Evolutionary conservation across 2,329 filamentous ascomycete species (phyloP).

Genomic region (Biscogniauxia marginata): DNA sequence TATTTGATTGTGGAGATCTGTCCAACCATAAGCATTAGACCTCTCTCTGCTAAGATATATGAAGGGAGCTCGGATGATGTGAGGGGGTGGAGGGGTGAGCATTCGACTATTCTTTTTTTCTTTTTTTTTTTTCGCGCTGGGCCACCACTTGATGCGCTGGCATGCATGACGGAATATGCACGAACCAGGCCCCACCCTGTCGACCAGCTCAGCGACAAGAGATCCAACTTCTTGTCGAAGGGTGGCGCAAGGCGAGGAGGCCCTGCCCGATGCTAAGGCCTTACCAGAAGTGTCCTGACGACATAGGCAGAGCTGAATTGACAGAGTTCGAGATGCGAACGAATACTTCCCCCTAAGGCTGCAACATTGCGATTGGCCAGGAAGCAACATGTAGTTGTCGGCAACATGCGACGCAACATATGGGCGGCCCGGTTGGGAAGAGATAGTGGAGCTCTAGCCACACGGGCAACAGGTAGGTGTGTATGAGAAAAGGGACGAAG

Average conservation of each 20-base stretch:
- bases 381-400: conserved; percentile 26
- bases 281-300: conserved; percentile 20
- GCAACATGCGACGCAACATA: conserved; percentile 30
- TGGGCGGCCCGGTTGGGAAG: conserved; percentile 27
- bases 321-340: conserved; percentile 21
- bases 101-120: conserved; percentile 26
- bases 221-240: conserved; percentile 31
- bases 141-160: conserved; percentile 51
- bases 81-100: conserved; percentile 33
- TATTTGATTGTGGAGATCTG: conserved; percentile 39
- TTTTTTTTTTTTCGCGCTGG: conserved; percentile 40
- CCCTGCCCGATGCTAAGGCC: conserved; percentile 27
- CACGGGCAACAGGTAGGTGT: conserved; percentile 29
- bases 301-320: conserved; percentile 24
- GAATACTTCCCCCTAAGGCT: conserved; percentile 24
- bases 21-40: conserved; percentile 44
- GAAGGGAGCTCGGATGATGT: conserved; percentile 36
- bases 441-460: conserved; percentile 28
- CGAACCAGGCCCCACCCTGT: conserved; percentile 45
- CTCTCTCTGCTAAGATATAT: conserved; percentile 38
- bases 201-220: conserved; percentile 42
- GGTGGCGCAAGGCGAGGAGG: conserved; percentile 33
- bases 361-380: conserved; percentile 26
- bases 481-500: conserved; percentile 31
- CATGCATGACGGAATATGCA: conserved; percentile 63